Evolutionary conservation across 352 stramenopile species (phyloP).

Genomic region (Phytopythium ostracodes): DNA sequence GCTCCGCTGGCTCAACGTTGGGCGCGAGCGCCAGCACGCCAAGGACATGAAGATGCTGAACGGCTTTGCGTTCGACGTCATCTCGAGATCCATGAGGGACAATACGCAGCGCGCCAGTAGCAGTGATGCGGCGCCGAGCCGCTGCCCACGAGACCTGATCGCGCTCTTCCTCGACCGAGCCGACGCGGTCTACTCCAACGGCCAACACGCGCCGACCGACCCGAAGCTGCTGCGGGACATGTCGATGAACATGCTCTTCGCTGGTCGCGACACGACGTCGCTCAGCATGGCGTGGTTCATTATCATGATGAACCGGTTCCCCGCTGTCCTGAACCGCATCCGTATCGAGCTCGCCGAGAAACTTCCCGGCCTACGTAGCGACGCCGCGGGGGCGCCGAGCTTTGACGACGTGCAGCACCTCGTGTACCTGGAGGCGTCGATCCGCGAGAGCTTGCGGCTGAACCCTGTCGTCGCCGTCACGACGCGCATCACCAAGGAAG

Average conservation of each 20-base stretch:
- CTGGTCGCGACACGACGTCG: constrained; percentile 73
- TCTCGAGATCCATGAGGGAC: constrained; percentile 25
- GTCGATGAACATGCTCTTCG: constrained; percentile 66
- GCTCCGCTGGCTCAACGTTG: constrained; percentile 32
- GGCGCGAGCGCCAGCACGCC: constrained; percentile 29
- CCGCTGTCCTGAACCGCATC: constrained; percentile 35
- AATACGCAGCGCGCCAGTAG: constrained; percentile 14
- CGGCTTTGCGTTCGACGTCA: constrained; percentile 29
- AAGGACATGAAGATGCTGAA: constrained; percentile 26
- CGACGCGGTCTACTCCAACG: constrained; percentile 21
- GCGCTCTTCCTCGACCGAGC: constrained; percentile 48
- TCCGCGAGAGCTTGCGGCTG: constrained; percentile 53
- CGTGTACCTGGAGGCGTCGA: constrained; percentile 41
- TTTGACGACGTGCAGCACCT: constrained; percentile 39
- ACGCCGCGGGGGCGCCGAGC: constrained; percentile 9
- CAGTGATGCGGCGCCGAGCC: background rate
- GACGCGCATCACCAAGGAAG: constrained; percentile 37
- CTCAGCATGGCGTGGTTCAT: constrained; percentile 68
- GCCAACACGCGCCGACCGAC: constrained; percentile 21
- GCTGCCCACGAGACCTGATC: constrained; percentile 27
- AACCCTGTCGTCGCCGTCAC: constrained; percentile 61
- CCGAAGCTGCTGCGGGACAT: constrained; percentile 76
- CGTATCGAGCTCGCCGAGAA: constrained; percentile 33
- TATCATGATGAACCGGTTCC: constrained; percentile 61
- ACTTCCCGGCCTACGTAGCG: constrained; percentile 35